phyloP scores from a whole-genome alignment of 2,329 filamentous ascomycete genomes.

The Graphiopsis chlorocephala region DNA sequence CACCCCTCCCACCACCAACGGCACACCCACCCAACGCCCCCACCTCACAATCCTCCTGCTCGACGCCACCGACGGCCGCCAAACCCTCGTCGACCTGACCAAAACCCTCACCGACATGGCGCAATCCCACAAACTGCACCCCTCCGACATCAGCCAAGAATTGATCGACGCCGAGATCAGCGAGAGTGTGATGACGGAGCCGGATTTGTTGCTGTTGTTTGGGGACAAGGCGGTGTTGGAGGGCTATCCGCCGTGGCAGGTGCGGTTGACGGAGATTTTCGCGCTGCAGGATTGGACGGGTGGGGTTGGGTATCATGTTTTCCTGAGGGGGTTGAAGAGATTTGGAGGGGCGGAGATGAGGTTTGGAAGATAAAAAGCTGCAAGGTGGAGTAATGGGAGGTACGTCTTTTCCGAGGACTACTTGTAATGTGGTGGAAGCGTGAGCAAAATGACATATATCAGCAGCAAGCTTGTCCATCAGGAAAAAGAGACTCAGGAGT shows the following conservation, averaged over 20 bases:
- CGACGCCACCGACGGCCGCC: slow-evolving; percentile 82
- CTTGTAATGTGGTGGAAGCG: neutral
- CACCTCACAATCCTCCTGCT: slow-evolving; percentile 70
- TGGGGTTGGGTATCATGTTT: slow-evolving; percentile 90
- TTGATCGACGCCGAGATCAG: slow-evolving; percentile 85
- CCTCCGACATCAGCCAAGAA: slow-evolving; percentile 78
- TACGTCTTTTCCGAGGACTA: neutral
- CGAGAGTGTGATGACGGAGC: slow-evolving; percentile 77
- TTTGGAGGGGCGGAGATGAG: slow-evolving; percentile 88
- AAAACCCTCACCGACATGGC: slow-evolving; percentile 94
- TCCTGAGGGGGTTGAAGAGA: slow-evolving; percentile 77
- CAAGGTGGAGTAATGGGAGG: neutral
- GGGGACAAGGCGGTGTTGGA: slow-evolving; percentile 77
- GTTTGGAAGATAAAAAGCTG: slow-evolving; percentile 46
- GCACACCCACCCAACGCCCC: slow-evolving; percentile 22
- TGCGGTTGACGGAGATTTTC: slow-evolving; percentile 92
- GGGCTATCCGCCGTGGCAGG: slow-evolving; percentile 95
- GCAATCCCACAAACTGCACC: slow-evolving; percentile 77
- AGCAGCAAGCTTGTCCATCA: neutral
- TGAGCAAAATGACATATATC: neutral
- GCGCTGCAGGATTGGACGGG: slow-evolving; percentile 44
- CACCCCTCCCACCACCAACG: slow-evolving; percentile 25
- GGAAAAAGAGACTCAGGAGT: neutral
- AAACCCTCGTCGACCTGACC: slow-evolving; percentile 92
- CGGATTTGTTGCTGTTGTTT: slow-evolving; percentile 86